A percentile compares a stretch with the other conserved stretches of the same genome.
Evolutionary conservation across 257 asterid genomes (phyloP).

Genomic region (Gentiana straminea): DNA sequence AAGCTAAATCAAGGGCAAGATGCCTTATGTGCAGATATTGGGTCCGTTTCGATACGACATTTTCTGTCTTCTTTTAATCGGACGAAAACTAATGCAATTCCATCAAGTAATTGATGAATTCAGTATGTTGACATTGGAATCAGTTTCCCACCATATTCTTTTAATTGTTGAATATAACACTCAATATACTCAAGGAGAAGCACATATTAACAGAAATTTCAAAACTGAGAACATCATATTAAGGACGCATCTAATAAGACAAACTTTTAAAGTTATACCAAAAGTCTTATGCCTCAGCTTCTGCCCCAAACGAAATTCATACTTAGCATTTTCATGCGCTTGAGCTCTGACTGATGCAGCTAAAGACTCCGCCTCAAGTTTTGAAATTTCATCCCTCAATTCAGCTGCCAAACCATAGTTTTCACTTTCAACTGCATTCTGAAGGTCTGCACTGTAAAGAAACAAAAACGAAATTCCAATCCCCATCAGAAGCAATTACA

Average conservation of each 20-base stretch:
- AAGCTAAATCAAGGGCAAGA: background rate
- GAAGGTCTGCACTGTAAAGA: constrained; percentile 78
- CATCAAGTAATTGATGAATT: too few species aligned
- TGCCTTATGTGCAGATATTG: background rate
- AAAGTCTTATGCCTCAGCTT: constrained; percentile 75
- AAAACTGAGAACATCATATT: too few species aligned
- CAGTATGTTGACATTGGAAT: too few species aligned
- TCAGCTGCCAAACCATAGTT: constrained; percentile 80
- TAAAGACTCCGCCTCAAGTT: constrained; percentile 84
- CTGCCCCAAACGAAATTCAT: constrained; percentile 87
- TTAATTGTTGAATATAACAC: too few species aligned
- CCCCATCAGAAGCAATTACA: constrained; percentile 3
- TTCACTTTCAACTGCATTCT: constrained; percentile 72
- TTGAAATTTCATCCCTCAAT: constrained; percentile 74
- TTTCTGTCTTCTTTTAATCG: too few species aligned
- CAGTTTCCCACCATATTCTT: too few species aligned
- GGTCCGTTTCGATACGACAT: too few species aligned
- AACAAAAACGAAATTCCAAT: constrained; percentile 12
- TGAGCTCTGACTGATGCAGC: constrained; percentile 72
- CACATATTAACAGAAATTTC: too few species aligned
- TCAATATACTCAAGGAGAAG: too few species aligned
- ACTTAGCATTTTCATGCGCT: constrained; percentile 67
- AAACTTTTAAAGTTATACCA: constrained; percentile 34
- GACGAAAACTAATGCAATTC: too few species aligned
- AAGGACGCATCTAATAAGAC: background rate